Evolutionary conservation across 768 basidiomycete genomes (phyloP).

Genomic region (Leccinum truebloodii): DNA sequence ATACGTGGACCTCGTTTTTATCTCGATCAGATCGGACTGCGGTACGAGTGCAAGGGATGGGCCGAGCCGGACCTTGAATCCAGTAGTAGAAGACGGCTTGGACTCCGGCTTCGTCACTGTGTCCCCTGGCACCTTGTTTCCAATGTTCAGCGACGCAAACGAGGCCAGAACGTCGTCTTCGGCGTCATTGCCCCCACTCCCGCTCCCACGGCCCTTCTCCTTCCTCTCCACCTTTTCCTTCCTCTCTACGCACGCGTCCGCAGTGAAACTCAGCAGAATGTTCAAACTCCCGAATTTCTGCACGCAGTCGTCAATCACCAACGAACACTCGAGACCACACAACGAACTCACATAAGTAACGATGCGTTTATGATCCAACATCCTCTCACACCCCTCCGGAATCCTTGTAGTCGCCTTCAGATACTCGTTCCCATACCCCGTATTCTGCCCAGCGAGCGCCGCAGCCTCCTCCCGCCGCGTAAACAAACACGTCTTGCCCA

Average conservation of each 20-base stretch:
- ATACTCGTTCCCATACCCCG: conserved; percentile 60
- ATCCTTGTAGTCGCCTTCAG: conserved; percentile 54
- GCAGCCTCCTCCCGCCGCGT: conserved; percentile 52
- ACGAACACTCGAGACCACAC: neutral
- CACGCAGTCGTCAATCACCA: neutral
- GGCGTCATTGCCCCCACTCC: conserved; percentile 6
- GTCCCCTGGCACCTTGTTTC: neutral
- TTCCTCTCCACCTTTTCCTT: conserved; percentile 13
- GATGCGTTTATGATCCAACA: conserved; percentile 62
- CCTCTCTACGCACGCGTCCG: conserved; percentile 42
- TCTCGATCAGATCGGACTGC: conserved; percentile 38
- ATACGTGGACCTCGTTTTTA: conserved; percentile 33
- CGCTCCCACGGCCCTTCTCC: neutral
- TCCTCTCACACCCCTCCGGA: conserved; percentile 48
- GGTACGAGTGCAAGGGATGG: conserved; percentile 33
- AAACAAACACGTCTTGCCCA: conserved; percentile 62
- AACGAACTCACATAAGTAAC: conserved; percentile 54
- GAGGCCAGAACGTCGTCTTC: conserved; percentile 29
- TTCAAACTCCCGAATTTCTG: conserved; percentile 61
- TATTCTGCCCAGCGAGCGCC: conserved; percentile 25
- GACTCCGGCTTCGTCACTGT: neutral
- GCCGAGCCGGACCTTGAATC: conserved; percentile 24
- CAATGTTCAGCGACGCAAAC: conserved; percentile 28
- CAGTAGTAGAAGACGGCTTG: neutral
- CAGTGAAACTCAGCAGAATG: conserved; percentile 59